These are phyloP conservation scores for Limtongia smithiae DNA, from an alignment of 805 yeast species.

Conservation along the genomic window DNA sequence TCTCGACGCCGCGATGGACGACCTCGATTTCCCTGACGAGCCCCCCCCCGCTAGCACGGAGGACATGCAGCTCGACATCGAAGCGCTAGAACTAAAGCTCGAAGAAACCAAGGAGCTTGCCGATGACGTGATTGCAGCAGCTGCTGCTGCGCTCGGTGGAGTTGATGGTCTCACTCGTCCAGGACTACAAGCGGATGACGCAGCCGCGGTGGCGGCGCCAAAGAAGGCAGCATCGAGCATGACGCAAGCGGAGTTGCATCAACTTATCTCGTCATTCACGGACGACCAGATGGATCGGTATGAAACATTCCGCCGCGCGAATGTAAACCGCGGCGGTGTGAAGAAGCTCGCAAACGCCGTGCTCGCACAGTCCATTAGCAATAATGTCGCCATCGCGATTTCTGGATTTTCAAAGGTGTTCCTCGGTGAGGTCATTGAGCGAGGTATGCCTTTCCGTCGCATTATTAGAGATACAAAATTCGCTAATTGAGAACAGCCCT, in stretches of 20 bases:
- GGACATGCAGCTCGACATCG: too few species aligned
- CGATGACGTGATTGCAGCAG: too few species aligned
- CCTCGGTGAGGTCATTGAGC: slow-evolving; percentile 84
- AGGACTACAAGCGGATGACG: too few species aligned
- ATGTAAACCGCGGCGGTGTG: slow-evolving; percentile 67
- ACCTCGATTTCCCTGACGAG: too few species aligned
- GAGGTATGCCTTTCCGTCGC: slow-evolving; percentile 55
- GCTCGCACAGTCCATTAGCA: slow-evolving; percentile 74
- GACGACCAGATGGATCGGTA: slow-evolving; percentile 82
- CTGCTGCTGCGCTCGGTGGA: too few species aligned
- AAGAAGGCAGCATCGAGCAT: too few species aligned
- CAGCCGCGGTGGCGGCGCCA: too few species aligned
- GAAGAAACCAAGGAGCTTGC: too few species aligned
- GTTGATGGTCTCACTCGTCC: too few species aligned
- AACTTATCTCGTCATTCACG: slow-evolving; percentile 69
- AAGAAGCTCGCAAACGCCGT: slow-evolving; percentile 76
- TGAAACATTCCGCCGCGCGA: slow-evolving; percentile 80
- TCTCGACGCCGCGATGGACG: too few species aligned
- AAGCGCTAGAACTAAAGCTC: too few species aligned
- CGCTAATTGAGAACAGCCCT: slow-evolving; percentile 8
- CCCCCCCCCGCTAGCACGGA: too few species aligned
- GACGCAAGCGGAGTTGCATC: slow-evolving; percentile 16
- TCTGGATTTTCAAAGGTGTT: slow-evolving; percentile 86
- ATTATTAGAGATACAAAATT: background rate
- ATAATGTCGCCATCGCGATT: slow-evolving; percentile 71